Evolutionary conservation across 2,329 filamentous ascomycete species (phyloP).

Genomic region (Mariannaea sp.): DNA sequence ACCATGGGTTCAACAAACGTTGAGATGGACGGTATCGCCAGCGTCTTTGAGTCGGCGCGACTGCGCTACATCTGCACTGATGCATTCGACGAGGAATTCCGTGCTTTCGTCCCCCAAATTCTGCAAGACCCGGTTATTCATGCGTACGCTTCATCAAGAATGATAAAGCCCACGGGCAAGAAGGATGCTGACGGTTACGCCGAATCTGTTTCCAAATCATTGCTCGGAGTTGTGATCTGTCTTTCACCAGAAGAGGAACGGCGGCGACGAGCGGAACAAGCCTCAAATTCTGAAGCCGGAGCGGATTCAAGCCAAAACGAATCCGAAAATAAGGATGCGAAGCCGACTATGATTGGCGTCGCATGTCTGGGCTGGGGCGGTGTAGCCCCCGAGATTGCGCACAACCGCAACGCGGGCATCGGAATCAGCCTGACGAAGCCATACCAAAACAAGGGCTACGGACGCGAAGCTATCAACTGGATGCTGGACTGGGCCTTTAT

Average conservation of each 20-base stretch:
- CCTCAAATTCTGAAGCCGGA: too few relatives aligned
- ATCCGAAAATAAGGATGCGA: background rate
- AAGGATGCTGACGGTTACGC: constrained; percentile 14
- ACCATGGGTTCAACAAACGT: constrained; percentile 4
- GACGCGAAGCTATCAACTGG: constrained; percentile 53
- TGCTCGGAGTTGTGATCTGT: constrained; percentile 20
- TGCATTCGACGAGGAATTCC: constrained; percentile 9
- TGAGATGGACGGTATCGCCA: constrained; percentile 10
- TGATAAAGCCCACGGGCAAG: constrained; percentile 16
- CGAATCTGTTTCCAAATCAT: constrained; percentile 12
- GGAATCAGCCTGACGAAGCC: constrained; percentile 43
- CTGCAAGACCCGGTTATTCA: constrained; percentile 19
- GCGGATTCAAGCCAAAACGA: too few relatives aligned
- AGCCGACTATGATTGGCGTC: constrained; percentile 20
- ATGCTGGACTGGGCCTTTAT: constrained; percentile 51
- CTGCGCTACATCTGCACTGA: constrained; percentile 21
- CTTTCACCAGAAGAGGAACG: constrained; percentile 13
- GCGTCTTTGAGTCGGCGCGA: constrained; percentile 17
- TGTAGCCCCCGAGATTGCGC: background rate
- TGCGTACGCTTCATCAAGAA: constrained; percentile 6
- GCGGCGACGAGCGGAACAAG: background rate
- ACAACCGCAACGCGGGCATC: constrained; percentile 34
- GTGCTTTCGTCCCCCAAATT: constrained; percentile 16
- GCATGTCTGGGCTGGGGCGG: constrained; percentile 24
- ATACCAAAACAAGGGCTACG: constrained; percentile 50